Evolutionary conservation across 345 rosid genomes (phyloP).

Genomic region (Pelargonium nanum): DNA sequence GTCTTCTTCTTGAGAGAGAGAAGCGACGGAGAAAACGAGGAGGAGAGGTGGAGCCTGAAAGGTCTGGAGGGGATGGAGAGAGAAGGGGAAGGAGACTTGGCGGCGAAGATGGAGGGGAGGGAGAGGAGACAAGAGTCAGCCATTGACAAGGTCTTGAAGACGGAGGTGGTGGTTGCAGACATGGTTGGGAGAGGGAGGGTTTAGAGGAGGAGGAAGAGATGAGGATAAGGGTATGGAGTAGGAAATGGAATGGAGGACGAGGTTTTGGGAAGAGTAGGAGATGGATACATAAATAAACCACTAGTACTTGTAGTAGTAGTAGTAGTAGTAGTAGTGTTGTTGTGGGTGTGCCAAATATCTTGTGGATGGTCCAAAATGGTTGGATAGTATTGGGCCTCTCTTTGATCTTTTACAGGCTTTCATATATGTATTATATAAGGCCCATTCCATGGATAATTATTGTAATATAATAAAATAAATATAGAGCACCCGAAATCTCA

Average conservation of each 20-base stretch:
- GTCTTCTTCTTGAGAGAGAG: conserved; percentile 21
- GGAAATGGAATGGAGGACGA: too few species aligned
- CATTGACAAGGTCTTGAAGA: conserved; percentile 13
- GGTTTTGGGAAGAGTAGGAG: too few species aligned
- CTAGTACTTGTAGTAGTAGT: not conserved
- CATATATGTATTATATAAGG: too few species aligned
- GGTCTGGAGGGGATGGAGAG: conserved; percentile 6
- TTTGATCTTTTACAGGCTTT: too few species aligned
- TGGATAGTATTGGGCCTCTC: too few species aligned
- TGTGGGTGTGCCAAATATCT: too few species aligned
- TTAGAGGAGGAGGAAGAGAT: conserved; percentile 4
- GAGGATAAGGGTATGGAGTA: conserved; percentile 12
- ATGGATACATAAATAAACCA: not conserved
- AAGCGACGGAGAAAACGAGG: conserved; percentile 10
- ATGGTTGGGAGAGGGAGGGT: conserved; percentile 1
- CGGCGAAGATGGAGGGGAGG: conserved; percentile 8
- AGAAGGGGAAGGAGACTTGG: conserved; percentile 1
- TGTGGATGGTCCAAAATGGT: not conserved
- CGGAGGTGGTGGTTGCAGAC: conserved; percentile 3
- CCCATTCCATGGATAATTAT: too few species aligned
- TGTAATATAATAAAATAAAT: too few species aligned
- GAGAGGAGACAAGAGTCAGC: conserved; percentile 19
- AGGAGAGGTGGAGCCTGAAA: not conserved
- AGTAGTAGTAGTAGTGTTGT: too few species aligned
- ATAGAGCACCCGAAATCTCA: too few species aligned